A percentile compares a stretch with the other conserved stretches of the same genome.
Evolutionary conservation across 805 yeast genomes (phyloP).

Genomic region (Hemisphaericaspora nanyangensis): DNA sequence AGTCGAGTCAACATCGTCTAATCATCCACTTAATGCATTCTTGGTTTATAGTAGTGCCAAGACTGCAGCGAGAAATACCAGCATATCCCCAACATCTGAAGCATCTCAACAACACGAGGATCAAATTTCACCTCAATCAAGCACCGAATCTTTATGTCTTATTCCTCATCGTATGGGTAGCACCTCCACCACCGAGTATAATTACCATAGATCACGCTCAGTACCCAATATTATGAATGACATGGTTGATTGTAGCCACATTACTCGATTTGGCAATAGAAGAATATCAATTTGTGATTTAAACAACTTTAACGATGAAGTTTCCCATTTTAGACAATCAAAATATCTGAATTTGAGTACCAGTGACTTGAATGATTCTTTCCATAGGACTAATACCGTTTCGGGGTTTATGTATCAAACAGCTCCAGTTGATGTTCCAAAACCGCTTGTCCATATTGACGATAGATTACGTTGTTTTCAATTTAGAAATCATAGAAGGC

Average conservation of each 20-base stretch:
- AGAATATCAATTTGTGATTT: constrained; percentile 16
- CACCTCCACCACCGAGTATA: not conserved
- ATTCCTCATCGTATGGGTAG: not conserved
- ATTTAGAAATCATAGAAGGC: constrained; percentile 34
- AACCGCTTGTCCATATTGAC: not conserved
- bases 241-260: not conserved
- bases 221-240: constrained; percentile 6
- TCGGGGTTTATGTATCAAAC: not conserved
- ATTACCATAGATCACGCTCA: constrained; percentile 4
- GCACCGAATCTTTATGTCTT: not conserved
- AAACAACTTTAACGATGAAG: constrained; percentile 9
- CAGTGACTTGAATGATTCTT: not conserved
- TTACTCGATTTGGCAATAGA: constrained; percentile 4
- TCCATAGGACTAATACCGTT: not conserved
- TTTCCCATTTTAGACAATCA: not conserved
- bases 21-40: constrained; percentile 19
- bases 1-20: constrained; percentile 2
- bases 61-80: not conserved
- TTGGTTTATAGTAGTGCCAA: constrained; percentile 10
- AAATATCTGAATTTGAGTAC: constrained; percentile 1
- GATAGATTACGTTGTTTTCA: constrained; percentile 1
- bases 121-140: not conserved
- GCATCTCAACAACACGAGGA: not conserved
- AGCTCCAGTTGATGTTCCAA: not conserved
- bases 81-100: not conserved